These are phyloP conservation scores for Bryum argenteum DNA, from an alignment of 225 moss, liverwort and hornwort species.

Conservation along the genomic window DNA sequence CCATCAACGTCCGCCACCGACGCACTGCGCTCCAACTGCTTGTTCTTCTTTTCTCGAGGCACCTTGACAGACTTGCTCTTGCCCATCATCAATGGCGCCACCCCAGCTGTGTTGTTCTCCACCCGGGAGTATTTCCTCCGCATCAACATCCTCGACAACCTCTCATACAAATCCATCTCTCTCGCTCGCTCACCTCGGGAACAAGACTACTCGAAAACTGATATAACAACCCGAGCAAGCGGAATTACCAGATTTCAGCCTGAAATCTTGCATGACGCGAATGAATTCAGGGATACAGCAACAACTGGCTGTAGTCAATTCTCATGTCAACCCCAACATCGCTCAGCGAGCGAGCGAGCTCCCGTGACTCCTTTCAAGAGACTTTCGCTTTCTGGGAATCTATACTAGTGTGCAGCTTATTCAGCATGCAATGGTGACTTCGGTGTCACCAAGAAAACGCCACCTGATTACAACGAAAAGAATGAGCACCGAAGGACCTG, in stretches of 20 bases:
- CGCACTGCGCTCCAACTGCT: neutral
- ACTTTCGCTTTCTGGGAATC: no score
- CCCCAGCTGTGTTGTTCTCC: neutral
- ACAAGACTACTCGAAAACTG: no score
- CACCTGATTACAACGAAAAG: no score
- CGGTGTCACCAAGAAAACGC: no score
- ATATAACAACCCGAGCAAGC: neutral
- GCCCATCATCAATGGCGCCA: neutral
- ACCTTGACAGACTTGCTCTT: slow-evolving; percentile 33
- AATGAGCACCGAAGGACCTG: no score
- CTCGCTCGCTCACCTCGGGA: neutral
- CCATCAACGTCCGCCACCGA: neutral
- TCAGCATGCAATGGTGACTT: no score
- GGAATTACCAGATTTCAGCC: neutral
- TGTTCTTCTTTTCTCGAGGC: neutral
- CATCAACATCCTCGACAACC: slow-evolving; percentile 36
- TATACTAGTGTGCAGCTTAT: no score
- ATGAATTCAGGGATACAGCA: neutral
- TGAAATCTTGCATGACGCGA: neutral
- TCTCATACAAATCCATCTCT: slow-evolving; percentile 36
- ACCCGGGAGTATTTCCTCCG: slow-evolving; percentile 49
- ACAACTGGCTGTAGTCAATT: no score
- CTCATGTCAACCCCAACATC: neutral
- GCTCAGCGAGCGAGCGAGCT: no score
- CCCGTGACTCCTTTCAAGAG: no score